Conservation (phyloP, 352 stramenopile species). For the Phytopythium kandeliae region DNA sequence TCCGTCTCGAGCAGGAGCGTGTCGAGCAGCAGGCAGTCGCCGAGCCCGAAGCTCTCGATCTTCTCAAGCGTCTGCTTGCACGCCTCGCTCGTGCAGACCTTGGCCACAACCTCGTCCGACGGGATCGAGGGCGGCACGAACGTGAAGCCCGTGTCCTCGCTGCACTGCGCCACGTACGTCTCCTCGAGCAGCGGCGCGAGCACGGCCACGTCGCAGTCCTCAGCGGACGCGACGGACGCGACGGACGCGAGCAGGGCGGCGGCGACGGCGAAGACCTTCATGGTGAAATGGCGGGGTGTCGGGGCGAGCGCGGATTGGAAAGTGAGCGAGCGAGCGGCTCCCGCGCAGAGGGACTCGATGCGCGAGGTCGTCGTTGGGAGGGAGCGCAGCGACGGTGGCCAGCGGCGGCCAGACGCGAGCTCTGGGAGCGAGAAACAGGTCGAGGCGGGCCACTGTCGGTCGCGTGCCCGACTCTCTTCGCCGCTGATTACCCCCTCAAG, state of each 20-base stretch:
- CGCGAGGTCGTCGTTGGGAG: no score
- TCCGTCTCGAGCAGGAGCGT: conserved; percentile 14
- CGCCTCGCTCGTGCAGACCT: conserved; percentile 17
- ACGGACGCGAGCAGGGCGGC: conserved; percentile 2
- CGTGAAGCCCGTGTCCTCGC: conserved; percentile 13
- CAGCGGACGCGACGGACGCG: conserved; percentile 1
- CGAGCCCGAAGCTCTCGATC: conserved; percentile 15
- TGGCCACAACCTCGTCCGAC: conserved; percentile 4
- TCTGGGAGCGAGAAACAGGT: not conserved
- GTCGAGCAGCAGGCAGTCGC: conserved; percentile 21
- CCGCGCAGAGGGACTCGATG: no score
- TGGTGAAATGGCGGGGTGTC: not conserved
- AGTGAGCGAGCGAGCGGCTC: not conserved
- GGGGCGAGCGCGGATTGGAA: not conserved
- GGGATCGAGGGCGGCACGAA: conserved; percentile 11
- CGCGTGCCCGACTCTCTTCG: no score
- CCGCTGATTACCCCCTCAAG: no score
- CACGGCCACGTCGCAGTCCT: conserved; percentile 8
- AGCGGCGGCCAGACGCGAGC: not conserved
- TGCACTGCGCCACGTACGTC: conserved; percentile 9
- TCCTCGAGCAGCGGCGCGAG: conserved; percentile 4
- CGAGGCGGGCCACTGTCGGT: no score
- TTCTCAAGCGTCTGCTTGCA: conserved; percentile 14
- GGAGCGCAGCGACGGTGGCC: not conserved
- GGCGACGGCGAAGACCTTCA: conserved; percentile 13